phyloP scores from a whole-genome alignment of 495 filamentous ascomycete species.

The Xylaria bambusicola region DNA sequence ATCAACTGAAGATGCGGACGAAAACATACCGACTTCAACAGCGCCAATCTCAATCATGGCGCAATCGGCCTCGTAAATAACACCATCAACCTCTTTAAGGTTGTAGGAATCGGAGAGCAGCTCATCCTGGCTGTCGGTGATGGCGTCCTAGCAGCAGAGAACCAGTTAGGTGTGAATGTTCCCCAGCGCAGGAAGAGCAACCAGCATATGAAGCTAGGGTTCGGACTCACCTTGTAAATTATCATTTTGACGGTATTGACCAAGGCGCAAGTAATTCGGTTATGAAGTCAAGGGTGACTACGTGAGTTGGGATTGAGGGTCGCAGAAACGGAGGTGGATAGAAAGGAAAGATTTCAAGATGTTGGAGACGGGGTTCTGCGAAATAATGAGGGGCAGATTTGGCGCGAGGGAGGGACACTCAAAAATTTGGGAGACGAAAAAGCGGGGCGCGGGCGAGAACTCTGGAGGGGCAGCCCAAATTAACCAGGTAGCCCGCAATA shows the following conservation, averaged over 20 bases:
- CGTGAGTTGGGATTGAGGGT: conserved; percentile 18
- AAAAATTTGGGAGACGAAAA: conserved; percentile 41
- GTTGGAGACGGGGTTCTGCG: conserved; percentile 37
- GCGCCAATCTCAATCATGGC: conserved; percentile 75
- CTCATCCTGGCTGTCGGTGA: conserved; percentile 78
- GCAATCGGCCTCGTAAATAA: conserved; percentile 87
- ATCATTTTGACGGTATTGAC: conserved; percentile 67
- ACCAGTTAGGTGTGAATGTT: conserved; percentile 24
- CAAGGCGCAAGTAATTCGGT: conserved; percentile 21
- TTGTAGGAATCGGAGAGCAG: conserved; percentile 92
- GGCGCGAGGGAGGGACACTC: conserved; percentile 29
- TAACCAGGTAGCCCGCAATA: neutral
- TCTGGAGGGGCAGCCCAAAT: conserved; percentile 34
- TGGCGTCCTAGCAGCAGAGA: conserved; percentile 65
- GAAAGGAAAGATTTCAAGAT: conserved; percentile 27
- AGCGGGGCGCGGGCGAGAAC: conserved; percentile 32
- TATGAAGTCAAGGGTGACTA: conserved; percentile 16
- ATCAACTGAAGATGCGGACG: conserved; percentile 26
- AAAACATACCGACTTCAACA: conserved; percentile 74
- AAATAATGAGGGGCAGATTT: conserved; percentile 38
- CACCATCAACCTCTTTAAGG: conserved; percentile 70
- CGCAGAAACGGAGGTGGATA: conserved; percentile 15
- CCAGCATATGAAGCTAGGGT: no score
- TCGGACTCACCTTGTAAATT: conserved; percentile 80
- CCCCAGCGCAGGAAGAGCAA: neutral